A percentile compares a stretch with the other conserved stretches of the same genome.
Conservation (phyloP, 2,329 filamentous ascomycete species). For the Fusarium clavum region DNA sequence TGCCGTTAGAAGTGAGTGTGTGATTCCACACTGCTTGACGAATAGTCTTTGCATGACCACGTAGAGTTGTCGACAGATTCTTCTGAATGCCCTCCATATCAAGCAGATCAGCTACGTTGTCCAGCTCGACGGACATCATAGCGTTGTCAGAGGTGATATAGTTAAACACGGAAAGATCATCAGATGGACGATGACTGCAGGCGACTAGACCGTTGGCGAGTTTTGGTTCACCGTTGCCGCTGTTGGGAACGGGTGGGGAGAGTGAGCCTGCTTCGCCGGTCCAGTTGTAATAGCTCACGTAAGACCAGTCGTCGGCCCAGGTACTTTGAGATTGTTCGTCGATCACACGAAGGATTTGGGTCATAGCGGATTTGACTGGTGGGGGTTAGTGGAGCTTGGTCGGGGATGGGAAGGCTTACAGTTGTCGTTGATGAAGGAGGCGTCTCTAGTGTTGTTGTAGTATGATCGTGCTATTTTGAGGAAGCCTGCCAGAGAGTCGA, state of each 20-base stretch:
- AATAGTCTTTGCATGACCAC: constrained; percentile 10
- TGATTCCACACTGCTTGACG: constrained; percentile 19
- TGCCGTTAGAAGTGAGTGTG: constrained; percentile 6
- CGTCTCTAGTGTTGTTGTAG: constrained; percentile 18
- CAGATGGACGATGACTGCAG: constrained; percentile 23
- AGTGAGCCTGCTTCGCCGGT: constrained; percentile 19
- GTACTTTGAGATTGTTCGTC: constrained; percentile 27
- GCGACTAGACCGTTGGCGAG: constrained; percentile 21
- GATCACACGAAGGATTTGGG: constrained; percentile 11
- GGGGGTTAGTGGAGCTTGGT: fast-evolving
- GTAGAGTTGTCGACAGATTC: background rate
- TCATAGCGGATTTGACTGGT: constrained; percentile 18
- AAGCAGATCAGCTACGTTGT: constrained; percentile 12
- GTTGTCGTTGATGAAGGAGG: constrained; percentile 20
- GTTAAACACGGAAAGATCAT: constrained; percentile 18
- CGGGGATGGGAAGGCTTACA: background rate
- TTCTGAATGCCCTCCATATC: background rate
- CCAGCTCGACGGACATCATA: constrained; percentile 27
- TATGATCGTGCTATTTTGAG: constrained; percentile 25
- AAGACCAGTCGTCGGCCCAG: constrained; percentile 24
- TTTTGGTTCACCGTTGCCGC: constrained; percentile 22
- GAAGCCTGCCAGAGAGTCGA: constrained; percentile 26
- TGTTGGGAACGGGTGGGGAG: constrained; percentile 18
- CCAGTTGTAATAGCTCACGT: constrained; percentile 34
- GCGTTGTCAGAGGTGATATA: constrained; percentile 31